Base-by-base conservation (phyloP, 768 basidiomycete genomes). In the Hysterangium stoloniferum region DNA sequence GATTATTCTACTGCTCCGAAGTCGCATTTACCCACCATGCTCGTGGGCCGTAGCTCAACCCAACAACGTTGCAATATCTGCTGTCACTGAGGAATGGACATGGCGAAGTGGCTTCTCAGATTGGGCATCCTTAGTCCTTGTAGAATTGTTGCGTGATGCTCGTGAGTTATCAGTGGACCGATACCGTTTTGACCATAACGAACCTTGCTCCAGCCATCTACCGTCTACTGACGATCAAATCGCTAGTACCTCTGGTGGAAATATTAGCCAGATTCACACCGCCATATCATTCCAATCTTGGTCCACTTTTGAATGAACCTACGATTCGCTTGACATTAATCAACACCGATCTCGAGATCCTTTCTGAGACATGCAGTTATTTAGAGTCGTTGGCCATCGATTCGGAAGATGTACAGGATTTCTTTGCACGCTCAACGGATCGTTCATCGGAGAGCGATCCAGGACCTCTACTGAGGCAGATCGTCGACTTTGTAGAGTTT, bases 381-480 rank as follows among this genome's bases (percentile, higher is more conserved):
- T 72, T 92, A 25, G 89, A 92, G 61, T 82, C 86, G 32, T 76
- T 89, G 27, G 73, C 82, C 13, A 71, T 90, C 12, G 89, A 92
- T 58, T 76, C 86, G 9, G 84, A 86, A 60, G 84, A 86, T 50
- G 75, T 88, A 41, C 77, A 87, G 22, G 67, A 81, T 20, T 79
- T 80, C 22, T 71, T 91, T 8, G 86, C 84, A 35, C 82, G 80
- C 8, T 80, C 81, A 0, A 73, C 80, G 0, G 71, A 76, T 22
- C 6, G 13, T 28, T 17, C 24, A 19, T 28, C 28, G 11, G 77
- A 81, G 55, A 76, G 80, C 49, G 68, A 67, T 19, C 71, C 77
- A 13, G 67, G 77, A 13, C 72, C 76, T 15, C 84, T 84, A 59
- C 67, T 92, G 9, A 68, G 71, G 43, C 68, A 69, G 6, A 79